Base-by-base conservation (phyloP, 2,329 filamentous ascomycete genomes). In the Neofusicoccum cordaticola region DNA sequence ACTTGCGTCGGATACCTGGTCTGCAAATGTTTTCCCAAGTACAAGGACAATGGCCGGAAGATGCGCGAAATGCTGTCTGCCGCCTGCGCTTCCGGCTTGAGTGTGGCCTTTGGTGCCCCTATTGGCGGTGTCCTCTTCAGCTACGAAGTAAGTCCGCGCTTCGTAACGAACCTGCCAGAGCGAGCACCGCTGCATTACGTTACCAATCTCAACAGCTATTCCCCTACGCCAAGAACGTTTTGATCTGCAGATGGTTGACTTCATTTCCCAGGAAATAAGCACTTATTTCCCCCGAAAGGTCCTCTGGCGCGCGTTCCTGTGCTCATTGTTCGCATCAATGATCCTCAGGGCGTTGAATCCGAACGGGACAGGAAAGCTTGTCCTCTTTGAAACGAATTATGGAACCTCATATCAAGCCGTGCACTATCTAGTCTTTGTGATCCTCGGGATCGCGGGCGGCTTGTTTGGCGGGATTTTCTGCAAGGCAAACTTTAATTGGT, bases 81-180 rank as follows among this genome's bases (percentile, higher is more conserved):
- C 2, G 83, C 84, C 2, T 86, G 84, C 67, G 84, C 85, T 0
- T 78, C 84, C 12, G 86, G 85, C 1, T 72, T 88, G 53, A 84
- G 82, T 17, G 86, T 88, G 0, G 86, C 85, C 0, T 88, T 88
- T 68, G 86, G 86, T 5, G 85, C 86, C 19, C 86, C 86, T 0
- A 86, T 88, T 60, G 85, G 85, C 1, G 85, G 85, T 8, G 85
- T 88, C 0, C 74, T 88, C 3, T 88, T 88, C 71, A 83, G 81
- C 50, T 87, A 86, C 64, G 83, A 85, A 71, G 72, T 74, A 41
- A 45, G 48, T 50, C 27, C 5, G 6, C 4, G 7, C 27, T 31
- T 31, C 27, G 27, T 31, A 31, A 5, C 1, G 27, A 5, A 31
- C 27, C 1, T 31, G 4, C 27, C 27, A 7, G 27, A 7, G 6